Evolutionary conservation across 2,329 filamentous ascomycete species (phyloP).

Genomic region (Apiospora malaysiana): DNA sequence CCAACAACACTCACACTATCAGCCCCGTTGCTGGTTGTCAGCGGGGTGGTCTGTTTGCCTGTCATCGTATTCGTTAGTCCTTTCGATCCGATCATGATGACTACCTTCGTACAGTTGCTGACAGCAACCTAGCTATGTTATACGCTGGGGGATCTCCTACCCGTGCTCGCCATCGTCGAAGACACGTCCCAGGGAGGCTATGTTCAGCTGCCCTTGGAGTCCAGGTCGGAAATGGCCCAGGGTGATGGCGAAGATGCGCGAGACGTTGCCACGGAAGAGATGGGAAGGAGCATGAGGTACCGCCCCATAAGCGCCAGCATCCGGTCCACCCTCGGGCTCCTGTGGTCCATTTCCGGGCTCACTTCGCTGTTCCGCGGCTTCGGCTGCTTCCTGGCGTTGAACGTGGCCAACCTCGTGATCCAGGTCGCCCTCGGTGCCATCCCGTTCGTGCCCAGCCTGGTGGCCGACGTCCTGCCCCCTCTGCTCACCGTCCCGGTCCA

Average conservation of each 20-base stretch:
- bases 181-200: slow-evolving; percentile 57
- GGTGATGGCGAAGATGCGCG: slow-evolving; percentile 31
- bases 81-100: not conserved
- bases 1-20: not conserved
- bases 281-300: slow-evolving; percentile 31
- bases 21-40: not conserved
- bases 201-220: slow-evolving; percentile 48
- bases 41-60: not conserved
- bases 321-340: slow-evolving; percentile 52
- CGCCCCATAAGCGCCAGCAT: slow-evolving; percentile 54
- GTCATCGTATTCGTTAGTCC: not conserved
- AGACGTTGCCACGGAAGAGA: slow-evolving; percentile 40
- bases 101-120: not conserved
- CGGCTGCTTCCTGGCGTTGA: slow-evolving; percentile 48
- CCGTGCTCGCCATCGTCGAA: slow-evolving; percentile 59
- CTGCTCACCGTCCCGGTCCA: slow-evolving; percentile 69
- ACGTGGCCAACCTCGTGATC: slow-evolving; percentile 40
- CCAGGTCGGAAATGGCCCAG: not conserved
- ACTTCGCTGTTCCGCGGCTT: slow-evolving; percentile 72
- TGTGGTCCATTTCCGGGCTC: slow-evolving; percentile 67
- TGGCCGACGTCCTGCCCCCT: slow-evolving; percentile 60
- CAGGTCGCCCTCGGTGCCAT: slow-evolving; percentile 48
- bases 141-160: slow-evolving; percentile 52
- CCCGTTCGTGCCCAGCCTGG: slow-evolving; percentile 43
- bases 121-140: slow-evolving; percentile 47